Evolutionary conservation across 345 rosid species (phyloP), one percentile per base, ranked within the genome.

Genomic region (Gossypium rotundifolium): DNA sequence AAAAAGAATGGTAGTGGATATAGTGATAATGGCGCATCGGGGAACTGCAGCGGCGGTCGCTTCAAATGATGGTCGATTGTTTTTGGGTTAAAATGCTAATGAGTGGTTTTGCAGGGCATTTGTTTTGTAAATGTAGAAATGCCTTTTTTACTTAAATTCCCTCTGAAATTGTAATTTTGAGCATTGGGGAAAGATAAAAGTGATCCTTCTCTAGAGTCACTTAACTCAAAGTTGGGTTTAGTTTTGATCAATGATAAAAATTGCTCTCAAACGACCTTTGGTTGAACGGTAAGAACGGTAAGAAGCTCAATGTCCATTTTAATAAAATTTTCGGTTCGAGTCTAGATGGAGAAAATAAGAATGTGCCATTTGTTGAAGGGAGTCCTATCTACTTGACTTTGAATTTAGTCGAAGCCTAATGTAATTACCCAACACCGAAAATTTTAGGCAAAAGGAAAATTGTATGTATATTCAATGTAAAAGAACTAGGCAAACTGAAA

Each of bases 1-100:
- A 87, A 70, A 40, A 60, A 59, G 65, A 52, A 53, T 11, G 48
- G 57, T 11, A 55, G n/a, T 9, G 22, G 17, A 11, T 54, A 66
- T 66, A 2, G 78, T 22, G 9, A 74, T 11, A 25, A 22, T 0
- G 42, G 12, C 60, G 0, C 27, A 25, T 78, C 40, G 1, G 71
- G 69, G 8, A 66, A 38, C 58, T 69, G 16, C 17, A 33, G 11
- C 14, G 11, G 42, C 44, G 58, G 33, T 62, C 78, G 49, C 18
- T 74, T 74, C 48, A 63, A 66, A 33, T 45, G 22, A 73, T 2
- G 25, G 14, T 8, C 8, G 11, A 60, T 3, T 40, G 38, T 54
- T n/a, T n/a, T 53, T 14, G 25, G 64, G 55, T 49, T 46, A 48
- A 62, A 42, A 20, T 8, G 20, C 2, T 9, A 57, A 45, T 27